Percentiles rank a stretch among this genome's conserved stretches.
These are phyloP conservation scores for Ottelia alismoides DNA, from an alignment of 106 monocot genomes.

Conservation along the genomic window DNA sequence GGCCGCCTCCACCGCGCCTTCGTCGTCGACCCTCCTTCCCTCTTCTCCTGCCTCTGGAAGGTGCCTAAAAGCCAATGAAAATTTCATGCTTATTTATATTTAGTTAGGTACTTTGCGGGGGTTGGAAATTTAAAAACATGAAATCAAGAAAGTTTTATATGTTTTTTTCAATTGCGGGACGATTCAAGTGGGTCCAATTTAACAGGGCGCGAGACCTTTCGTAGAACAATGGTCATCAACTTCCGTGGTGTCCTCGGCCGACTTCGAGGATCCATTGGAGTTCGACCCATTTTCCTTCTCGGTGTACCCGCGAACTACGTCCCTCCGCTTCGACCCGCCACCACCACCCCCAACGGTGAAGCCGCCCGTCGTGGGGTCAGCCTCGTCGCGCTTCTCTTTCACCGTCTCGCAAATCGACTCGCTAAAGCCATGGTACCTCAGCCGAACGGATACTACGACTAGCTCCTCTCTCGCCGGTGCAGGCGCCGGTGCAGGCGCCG, in stretches of 20 bases:
- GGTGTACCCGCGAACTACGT: constrained; percentile 27
- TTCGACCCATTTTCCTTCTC: constrained; percentile 15
- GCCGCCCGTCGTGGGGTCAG: constrained; percentile 29
- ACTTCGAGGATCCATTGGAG: constrained; percentile 31
- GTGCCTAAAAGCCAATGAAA: no score
- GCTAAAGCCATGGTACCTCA: constrained; percentile 66
- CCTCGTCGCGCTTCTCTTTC: constrained; percentile 68
- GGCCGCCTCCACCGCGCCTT: constrained; percentile 57
- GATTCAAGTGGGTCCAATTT: not conserved
- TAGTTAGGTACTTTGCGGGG: no score
- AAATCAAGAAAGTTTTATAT: no score
- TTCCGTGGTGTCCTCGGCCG: constrained; percentile 31
- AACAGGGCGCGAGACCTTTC: constrained; percentile 55
- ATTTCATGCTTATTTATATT: no score
- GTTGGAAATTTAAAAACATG: no score
- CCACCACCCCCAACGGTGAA: no score
- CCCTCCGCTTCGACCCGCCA: constrained; percentile 42
- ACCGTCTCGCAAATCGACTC: constrained; percentile 60
- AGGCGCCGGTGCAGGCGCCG: no score
- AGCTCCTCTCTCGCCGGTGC: no score
- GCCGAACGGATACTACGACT: no score
- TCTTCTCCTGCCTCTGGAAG: constrained; percentile 74
- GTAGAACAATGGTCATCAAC: constrained; percentile 38
- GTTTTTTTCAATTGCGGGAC: no score
- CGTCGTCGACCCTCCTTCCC: constrained; percentile 56